These are phyloP conservation scores for Mrakia hoshinonis DNA, from an alignment of 768 basidiomycete species.

Conservation along the genomic window DNA sequence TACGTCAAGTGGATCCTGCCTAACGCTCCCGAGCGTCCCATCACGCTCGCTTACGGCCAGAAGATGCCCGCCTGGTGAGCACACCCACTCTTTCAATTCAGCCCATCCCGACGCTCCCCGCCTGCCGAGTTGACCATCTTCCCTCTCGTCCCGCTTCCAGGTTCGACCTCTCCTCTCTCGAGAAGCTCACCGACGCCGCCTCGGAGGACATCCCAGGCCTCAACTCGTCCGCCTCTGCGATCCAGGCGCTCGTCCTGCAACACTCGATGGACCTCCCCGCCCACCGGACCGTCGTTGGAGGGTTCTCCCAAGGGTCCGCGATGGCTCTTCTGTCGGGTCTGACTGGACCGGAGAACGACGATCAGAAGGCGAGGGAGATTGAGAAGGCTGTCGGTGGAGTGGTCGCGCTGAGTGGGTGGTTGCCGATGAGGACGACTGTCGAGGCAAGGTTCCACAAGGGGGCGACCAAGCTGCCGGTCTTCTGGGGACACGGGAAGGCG, in stretches of 20 bases:
- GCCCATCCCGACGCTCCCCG: not conserved
- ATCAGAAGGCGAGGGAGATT: slow-evolving; percentile 44
- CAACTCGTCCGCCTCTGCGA: slow-evolving; percentile 52
- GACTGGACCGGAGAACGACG: slow-evolving; percentile 58
- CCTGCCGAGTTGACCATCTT: not conserved
- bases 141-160: slow-evolving; percentile 34
- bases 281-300: slow-evolving; percentile 70
- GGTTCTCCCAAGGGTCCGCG: slow-evolving; percentile 70
- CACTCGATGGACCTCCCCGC: slow-evolving; percentile 58
- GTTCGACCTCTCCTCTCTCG: slow-evolving; percentile 68
- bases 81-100: slow-evolving; percentile 26
- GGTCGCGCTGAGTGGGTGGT: slow-evolving; percentile 63
- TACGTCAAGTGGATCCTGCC: slow-evolving; percentile 63
- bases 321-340: slow-evolving; percentile 70
- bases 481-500: slow-evolving; percentile 73
- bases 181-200: slow-evolving; percentile 37
- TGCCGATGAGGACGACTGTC: slow-evolving; percentile 59
- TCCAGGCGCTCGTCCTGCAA: slow-evolving; percentile 61
- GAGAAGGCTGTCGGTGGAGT: slow-evolving; percentile 22
- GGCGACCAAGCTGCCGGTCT: slow-evolving; percentile 60
- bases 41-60: slow-evolving; percentile 67
- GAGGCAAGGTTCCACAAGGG: slow-evolving; percentile 60
- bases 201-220: slow-evolving; percentile 71
- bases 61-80: slow-evolving; percentile 66
- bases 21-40: slow-evolving; percentile 58